phyloP scores from a whole-genome alignment of 179 eudicot species.

The Gypsophila paniculata region DNA sequence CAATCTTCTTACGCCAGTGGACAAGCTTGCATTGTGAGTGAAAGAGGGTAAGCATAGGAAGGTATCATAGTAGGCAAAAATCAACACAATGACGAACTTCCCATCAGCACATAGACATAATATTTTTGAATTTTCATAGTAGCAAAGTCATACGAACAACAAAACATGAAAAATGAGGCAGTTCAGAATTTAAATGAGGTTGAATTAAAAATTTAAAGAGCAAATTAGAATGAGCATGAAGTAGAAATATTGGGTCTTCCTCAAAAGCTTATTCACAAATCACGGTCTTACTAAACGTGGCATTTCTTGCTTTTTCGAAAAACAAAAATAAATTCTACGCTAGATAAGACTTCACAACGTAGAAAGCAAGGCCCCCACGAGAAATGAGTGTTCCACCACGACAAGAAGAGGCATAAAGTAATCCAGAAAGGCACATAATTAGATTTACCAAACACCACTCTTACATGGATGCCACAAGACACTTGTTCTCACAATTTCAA shows the following conservation, averaged over 20 bases:
- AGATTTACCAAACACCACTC: neutral
- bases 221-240: neutral
- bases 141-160: neutral
- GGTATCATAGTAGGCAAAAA: too few species aligned
- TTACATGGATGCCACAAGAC: neutral
- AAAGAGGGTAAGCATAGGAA: neutral
- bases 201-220: neutral
- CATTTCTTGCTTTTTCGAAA: neutral
- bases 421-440: neutral
- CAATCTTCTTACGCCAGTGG: slow-evolving; percentile 9
- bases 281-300: neutral
- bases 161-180: neutral
- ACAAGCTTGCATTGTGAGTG: neutral
- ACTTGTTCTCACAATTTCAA: neutral
- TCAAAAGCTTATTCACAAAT: neutral
- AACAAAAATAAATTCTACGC: too few species aligned
- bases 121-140: neutral
- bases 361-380: slow-evolving; percentile 5
- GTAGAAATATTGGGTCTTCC: neutral
- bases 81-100: neutral
- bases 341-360: neutral
- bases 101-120: neutral
- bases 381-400: neutral
- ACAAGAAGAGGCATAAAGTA: neutral
- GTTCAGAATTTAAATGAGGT: neutral